Percentiles rank a stretch among this genome's conserved stretches.
These are phyloP conservation scores for Amanita fuliginea DNA, from an alignment of 768 basidiomycete species.

Conservation along the genomic window DNA sequence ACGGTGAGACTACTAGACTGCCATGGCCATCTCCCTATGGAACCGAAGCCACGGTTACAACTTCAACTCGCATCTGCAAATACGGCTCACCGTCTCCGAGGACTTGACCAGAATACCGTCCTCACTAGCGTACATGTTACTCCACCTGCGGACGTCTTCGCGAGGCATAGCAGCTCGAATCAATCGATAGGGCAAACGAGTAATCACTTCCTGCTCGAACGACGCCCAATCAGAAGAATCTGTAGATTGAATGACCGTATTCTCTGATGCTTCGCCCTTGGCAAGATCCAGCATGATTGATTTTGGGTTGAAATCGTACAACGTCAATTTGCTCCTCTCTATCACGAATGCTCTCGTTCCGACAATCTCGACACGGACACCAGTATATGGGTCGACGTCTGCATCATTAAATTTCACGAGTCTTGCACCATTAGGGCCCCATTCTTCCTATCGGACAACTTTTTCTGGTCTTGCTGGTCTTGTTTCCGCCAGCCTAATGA, in stretches of 20 bases:
- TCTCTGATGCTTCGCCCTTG: background rate
- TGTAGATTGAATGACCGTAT: background rate
- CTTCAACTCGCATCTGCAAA: background rate
- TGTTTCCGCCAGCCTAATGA: background rate
- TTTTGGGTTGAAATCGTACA: constrained; percentile 5
- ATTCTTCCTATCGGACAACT: constrained; percentile 28
- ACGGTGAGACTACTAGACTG: too few species aligned
- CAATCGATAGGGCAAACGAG: background rate
- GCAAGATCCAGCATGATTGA: background rate
- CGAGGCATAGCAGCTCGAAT: background rate
- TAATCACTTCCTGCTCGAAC: background rate
- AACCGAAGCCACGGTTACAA: background rate
- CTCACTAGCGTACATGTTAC: background rate
- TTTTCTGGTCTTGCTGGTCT: background rate
- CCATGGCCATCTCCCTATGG: background rate
- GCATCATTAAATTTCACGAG: constrained; percentile 11
- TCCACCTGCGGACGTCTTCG: background rate
- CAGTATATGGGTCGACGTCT: background rate
- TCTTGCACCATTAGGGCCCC: constrained; percentile 40
- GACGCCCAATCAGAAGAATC: background rate
- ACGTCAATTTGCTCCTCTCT: background rate
- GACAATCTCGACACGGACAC: constrained; percentile 22
- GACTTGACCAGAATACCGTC: background rate
- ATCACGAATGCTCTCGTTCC: constrained; percentile 31
- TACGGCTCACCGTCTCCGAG: background rate